phyloP scores from a whole-genome alignment of 805 yeast species.

The Jamesozyma hellenica region DNA sequence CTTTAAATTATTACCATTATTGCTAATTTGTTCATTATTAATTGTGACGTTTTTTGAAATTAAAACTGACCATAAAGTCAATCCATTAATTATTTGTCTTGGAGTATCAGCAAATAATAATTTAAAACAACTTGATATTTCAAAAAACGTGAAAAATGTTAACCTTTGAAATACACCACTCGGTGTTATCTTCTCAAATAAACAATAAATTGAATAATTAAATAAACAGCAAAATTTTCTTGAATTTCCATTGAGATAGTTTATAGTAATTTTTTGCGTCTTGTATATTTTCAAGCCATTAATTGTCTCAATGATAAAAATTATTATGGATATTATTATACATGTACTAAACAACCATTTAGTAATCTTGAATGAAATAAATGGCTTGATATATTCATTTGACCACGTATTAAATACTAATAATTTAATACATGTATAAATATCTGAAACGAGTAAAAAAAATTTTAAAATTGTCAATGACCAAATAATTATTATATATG shows the following conservation, averaged over 20 bases:
- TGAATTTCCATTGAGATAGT: conserved; percentile 60
- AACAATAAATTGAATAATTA: conserved; percentile 59
- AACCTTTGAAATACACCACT: conserved; percentile 54
- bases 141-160: conserved; percentile 54
- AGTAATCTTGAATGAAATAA: conserved; percentile 39
- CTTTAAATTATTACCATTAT: conserved; percentile 17
- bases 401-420: conserved; percentile 68
- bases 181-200: conserved; percentile 62
- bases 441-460: conserved; percentile 54
- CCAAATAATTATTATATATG: conserved; percentile 17
- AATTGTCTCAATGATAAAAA: conserved; percentile 46
- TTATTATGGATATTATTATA: conserved; percentile 56
- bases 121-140: conserved; percentile 51
- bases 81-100: conserved; percentile 73
- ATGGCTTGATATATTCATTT: conserved; percentile 39
- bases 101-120: conserved; percentile 75
- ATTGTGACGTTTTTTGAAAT: conserved; percentile 20
- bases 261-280: conserved; percentile 55
- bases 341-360: conserved; percentile 76
- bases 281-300: conserved; percentile 49
- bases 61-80: conserved; percentile 51
- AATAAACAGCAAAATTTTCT: conserved; percentile 45
- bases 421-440: conserved; percentile 67
- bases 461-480: conserved; percentile 38
- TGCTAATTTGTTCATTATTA: conserved; percentile 7